phyloP scores from a whole-genome alignment of 1,284 basidiomycete species.

The Ustilago vetiveriae region DNA sequence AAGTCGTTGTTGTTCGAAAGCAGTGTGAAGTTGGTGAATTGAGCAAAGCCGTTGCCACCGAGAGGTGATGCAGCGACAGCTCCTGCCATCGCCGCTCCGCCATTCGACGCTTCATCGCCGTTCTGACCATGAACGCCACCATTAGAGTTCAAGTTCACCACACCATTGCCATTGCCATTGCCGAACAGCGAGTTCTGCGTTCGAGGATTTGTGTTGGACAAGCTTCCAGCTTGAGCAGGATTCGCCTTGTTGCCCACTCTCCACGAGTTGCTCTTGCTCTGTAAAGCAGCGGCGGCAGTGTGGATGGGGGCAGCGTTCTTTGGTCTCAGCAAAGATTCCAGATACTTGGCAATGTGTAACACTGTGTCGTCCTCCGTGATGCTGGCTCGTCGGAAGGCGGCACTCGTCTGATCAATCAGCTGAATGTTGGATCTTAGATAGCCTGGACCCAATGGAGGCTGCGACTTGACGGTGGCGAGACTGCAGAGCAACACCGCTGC shows the following conservation, averaged over 20 bases:
- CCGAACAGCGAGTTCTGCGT: background rate
- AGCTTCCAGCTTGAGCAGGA: background rate
- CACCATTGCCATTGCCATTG: background rate
- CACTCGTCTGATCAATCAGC: constrained; percentile 40
- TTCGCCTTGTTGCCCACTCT: background rate
- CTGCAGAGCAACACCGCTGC: constrained; percentile 47
- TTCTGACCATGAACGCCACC: background rate
- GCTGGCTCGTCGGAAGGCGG: constrained; percentile 37
- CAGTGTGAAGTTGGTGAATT: constrained; percentile 35
- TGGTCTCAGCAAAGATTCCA: constrained; percentile 40
- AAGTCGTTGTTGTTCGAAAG: constrained; percentile 28
- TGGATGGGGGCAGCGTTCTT: constrained; percentile 26
- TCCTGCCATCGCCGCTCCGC: constrained; percentile 4
- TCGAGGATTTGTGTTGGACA: too few species aligned
- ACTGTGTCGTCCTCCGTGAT: constrained; percentile 44
- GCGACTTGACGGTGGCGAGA: constrained; percentile 37
- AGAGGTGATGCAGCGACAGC: background rate
- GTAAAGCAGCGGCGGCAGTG: background rate
- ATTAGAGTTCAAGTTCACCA: background rate
- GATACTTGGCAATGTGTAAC: constrained; percentile 38
- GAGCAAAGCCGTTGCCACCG: constrained; percentile 12
- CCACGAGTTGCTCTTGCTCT: background rate
- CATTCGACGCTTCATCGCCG: constrained; percentile 1
- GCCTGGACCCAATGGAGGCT: constrained; percentile 38
- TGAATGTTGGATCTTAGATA: constrained; percentile 43